Percentiles rank a stretch among this genome's conserved stretches.
Conservation (phyloP, 1,284 basidiomycete genomes). For the Cutaneotrichosporon sp. region DNA sequence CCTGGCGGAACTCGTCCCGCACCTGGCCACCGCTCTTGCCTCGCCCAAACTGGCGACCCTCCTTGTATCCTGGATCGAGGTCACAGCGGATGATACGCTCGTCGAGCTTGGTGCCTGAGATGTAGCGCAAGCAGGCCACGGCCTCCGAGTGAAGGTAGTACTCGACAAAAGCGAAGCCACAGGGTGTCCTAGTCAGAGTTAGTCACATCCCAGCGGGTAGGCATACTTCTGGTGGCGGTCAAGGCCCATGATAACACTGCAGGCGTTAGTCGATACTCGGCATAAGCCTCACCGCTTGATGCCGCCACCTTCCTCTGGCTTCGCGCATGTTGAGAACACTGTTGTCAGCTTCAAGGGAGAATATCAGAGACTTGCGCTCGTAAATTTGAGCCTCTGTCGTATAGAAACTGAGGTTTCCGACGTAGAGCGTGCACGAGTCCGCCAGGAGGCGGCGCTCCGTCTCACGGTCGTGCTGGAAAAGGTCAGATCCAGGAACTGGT, state of each 20-base stretch:
- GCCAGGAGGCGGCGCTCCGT: constrained; percentile 57
- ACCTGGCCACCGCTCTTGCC: constrained; percentile 96
- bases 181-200: constrained; percentile 74
- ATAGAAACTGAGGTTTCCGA: constrained; percentile 96
- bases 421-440: constrained; percentile 62
- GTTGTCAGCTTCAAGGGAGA: constrained; percentile 11
- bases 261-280: constrained; percentile 5
- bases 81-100: constrained; percentile 98
- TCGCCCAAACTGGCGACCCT: constrained; percentile 94
- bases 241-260: constrained; percentile 92
- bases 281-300: constrained; percentile 68
- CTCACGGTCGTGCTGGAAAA: constrained; percentile 46
- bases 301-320: constrained; percentile 84
- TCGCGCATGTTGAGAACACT: constrained; percentile 88
- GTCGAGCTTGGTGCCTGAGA: constrained; percentile 97
- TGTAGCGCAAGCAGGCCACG: constrained; percentile 85
- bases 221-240: constrained; percentile 85
- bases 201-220: neutral
- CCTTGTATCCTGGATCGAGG: constrained; percentile 94
- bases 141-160: constrained; percentile 96
- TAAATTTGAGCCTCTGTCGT: constrained; percentile 99
- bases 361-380: constrained; percentile 58
- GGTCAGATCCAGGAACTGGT: constrained; percentile 4
- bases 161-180: constrained; percentile 99
- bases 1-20: constrained; percentile 92